Evolutionary conservation across 768 basidiomycete genomes (phyloP).

Genomic region (Trametes cingulata): DNA sequence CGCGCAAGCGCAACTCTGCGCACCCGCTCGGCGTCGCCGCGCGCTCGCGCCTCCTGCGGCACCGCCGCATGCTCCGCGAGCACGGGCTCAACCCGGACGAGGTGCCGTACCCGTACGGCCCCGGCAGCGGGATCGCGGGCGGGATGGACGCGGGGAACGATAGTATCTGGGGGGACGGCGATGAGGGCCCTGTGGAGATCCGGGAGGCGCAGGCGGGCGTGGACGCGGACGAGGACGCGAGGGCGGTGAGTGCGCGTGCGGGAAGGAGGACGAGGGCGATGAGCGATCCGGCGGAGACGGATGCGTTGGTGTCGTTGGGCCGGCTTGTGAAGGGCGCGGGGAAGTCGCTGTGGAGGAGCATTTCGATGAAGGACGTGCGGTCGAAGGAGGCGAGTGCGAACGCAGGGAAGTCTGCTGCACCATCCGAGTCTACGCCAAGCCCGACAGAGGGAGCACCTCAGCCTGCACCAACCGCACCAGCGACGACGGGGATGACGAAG

Average conservation of each 20-base stretch:
- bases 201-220: conserved; percentile 16
- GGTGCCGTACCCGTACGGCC: conserved; percentile 13
- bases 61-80: conserved; percentile 30
- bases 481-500: neutral
- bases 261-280: conserved; percentile 2
- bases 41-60: conserved; percentile 36
- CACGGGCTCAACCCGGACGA: conserved; percentile 14
- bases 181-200: conserved; percentile 11
- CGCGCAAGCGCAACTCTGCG: conserved; percentile 32
- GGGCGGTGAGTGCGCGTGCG: neutral
- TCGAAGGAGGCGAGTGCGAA: conserved; percentile 1
- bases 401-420: neutral
- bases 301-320: conserved; percentile 29
- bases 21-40: conserved; percentile 39
- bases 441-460: neutral
- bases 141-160: neutral
- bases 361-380: conserved; percentile 24
- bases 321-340: conserved; percentile 29
- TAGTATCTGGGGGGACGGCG: neutral
- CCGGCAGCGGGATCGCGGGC: conserved; percentile 12
- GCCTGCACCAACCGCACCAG: neutral
- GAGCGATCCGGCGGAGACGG: conserved; percentile 24
- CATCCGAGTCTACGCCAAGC: neutral
- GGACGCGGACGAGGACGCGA: conserved; percentile 16
- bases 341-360: conserved; percentile 26